These are phyloP conservation scores for Nidularia pulvinata DNA, from an alignment of 768 basidiomycete species.

Conservation along the genomic window DNA sequence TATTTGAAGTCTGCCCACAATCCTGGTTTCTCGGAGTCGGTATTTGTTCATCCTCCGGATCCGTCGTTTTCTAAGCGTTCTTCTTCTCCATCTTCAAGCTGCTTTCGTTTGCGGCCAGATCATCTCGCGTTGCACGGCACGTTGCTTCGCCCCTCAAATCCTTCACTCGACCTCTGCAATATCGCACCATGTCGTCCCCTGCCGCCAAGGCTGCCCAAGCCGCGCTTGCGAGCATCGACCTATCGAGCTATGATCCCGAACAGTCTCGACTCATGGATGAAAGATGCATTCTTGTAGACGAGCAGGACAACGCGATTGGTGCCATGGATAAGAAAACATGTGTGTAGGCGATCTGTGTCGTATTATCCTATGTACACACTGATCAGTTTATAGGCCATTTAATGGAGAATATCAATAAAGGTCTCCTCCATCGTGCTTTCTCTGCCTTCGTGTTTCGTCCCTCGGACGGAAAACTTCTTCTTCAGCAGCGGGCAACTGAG, in stretches of 20 bases:
- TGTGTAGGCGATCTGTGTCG: slow-evolving; percentile 30
- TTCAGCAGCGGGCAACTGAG: slow-evolving; percentile 95
- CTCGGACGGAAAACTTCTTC: slow-evolving; percentile 86
- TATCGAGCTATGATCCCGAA: slow-evolving; percentile 86
- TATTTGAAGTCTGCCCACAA: too few species aligned
- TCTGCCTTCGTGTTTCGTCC: slow-evolving; percentile 97
- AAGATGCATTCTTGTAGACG: slow-evolving; percentile 89
- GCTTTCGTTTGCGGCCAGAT: neutral
- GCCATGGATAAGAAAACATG: slow-evolving; percentile 97
- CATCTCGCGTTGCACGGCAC: neutral
- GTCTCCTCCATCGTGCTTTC: slow-evolving; percentile 96
- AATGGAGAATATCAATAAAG: slow-evolving; percentile 95
- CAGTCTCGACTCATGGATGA: slow-evolving; percentile 98
- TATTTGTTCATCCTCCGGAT: too few species aligned
- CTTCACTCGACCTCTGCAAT: neutral
- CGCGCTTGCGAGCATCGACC: slow-evolving; percentile 72
- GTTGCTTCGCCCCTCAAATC: neutral
- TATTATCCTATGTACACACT: neutral
- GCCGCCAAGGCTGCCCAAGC: slow-evolving; percentile 63
- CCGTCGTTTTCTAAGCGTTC: neutral
- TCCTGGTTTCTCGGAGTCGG: too few species aligned
- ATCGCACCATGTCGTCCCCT: slow-evolving; percentile 48
- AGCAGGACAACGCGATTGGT: slow-evolving; percentile 82
- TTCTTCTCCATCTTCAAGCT: neutral
- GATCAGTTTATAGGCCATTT: slow-evolving; percentile 74